These are phyloP conservation scores for Exserohilum turcica DNA, from an alignment of 2,329 filamentous ascomycete species.

Conservation along the genomic window DNA sequence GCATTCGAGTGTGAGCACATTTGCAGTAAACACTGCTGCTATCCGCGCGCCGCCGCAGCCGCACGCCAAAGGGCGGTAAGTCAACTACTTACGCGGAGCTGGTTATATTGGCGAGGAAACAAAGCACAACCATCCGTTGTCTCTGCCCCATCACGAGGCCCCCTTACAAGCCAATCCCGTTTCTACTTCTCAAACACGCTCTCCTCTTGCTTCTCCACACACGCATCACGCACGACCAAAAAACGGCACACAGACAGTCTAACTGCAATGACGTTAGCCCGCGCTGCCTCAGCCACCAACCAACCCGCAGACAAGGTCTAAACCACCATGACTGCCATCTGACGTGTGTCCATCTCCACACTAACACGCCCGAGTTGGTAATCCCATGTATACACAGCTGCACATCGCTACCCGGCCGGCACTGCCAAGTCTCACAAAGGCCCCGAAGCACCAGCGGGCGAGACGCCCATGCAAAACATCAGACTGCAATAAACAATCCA, in stretches of 20 bases:
- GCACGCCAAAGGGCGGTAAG: not conserved
- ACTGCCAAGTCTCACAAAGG: not conserved
- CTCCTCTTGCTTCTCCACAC: not conserved
- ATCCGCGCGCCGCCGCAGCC: not conserved
- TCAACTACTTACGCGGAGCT: not conserved
- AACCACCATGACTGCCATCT: slow-evolving; percentile 1
- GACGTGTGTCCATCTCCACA: slow-evolving; percentile 8
- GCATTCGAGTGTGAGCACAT: too few species aligned
- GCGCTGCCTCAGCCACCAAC: not conserved
- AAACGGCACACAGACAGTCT: not conserved
- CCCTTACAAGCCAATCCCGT: not conserved
- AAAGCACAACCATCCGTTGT: not conserved
- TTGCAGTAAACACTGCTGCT: not conserved
- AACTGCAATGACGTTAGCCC: not conserved
- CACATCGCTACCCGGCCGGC: not conserved
- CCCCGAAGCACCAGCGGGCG: too few species aligned
- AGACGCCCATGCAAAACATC: too few species aligned
- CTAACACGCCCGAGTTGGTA: not conserved
- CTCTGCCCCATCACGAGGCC: slow-evolving; percentile 1
- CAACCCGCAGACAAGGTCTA: not conserved
- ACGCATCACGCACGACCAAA: not conserved
- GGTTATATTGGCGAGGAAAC: too few species aligned
- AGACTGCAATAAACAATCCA: too few species aligned
- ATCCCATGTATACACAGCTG: not conserved
- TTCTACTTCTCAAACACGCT: not conserved